Base-by-base conservation (phyloP, 2,329 filamentous ascomycete genomes). In the Coniochaeta sp. region DNA sequence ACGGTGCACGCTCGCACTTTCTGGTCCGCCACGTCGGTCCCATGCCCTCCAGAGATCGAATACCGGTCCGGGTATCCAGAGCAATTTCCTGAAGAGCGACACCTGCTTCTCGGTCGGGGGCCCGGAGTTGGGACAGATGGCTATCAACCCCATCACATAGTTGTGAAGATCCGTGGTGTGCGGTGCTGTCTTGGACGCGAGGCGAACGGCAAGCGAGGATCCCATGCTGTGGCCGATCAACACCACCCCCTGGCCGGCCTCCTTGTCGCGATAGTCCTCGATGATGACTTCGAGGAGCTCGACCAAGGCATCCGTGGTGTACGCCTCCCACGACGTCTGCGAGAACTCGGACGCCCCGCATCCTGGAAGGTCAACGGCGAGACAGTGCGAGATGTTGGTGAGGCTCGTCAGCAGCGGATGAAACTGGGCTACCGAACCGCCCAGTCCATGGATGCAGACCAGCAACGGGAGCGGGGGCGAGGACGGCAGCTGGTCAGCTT, bases 181-280 rank as follows among this genome's bases (percentile, higher is more conserved):
- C 1, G 80, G 73, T 1, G 63, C 70, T 66, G 73, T 77, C 62
- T 62, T 75, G 65, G 64, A 80, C 10, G 91, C 88, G 58, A 98
- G 77, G 17, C 88, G 77, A 28, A 90, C 87, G 6, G 88, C 85
- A 22, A 97, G 77, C 3, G 89, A 89, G 61, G 89, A 92, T 7
- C 95, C 95, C 84, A 97, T 89, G 71, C 91, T 96, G 70, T 99
- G 95, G 1, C 88, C 91, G 61, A 98, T 84, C 32, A 97, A 73
- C 22, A 97, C 82, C 16, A 96, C 82, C 3, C 86, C 83, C 71
- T 96, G 92, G 1, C 77, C 79, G 19, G 79, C 76, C 38, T 84
- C 79, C 50, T 81, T 81, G 64, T 90, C 86, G 44, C 89, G 84
- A 68, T 93, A 84, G 54, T 86, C 81, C 42, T 91, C 83, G 61